phyloP scores from a whole-genome alignment of 2,329 filamentous ascomycete genomes.

The Leptographium flavum region DNA sequence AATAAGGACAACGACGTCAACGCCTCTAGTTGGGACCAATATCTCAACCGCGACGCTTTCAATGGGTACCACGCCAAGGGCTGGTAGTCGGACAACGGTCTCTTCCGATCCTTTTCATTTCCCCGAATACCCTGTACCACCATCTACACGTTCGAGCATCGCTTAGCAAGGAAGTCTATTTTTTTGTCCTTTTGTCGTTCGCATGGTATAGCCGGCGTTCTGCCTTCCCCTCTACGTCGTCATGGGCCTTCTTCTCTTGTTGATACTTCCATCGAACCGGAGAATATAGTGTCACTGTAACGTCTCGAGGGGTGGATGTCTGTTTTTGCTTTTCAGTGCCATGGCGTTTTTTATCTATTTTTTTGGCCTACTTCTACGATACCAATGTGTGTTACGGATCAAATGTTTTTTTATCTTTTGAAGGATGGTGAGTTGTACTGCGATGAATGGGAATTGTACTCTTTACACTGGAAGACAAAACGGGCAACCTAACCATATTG shows the following conservation, averaged over 20 bases:
- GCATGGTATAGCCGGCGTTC: not conserved
- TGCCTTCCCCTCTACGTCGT: not conserved
- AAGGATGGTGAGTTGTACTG: not conserved
- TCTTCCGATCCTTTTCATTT: not conserved
- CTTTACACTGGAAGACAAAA: conserved; percentile 1
- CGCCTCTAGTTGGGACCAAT: conserved; percentile 69
- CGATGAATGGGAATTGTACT: not conserved
- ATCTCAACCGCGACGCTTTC: conserved; percentile 65
- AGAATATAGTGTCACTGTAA: no score
- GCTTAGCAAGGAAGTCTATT: not conserved
- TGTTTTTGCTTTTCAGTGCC: not conserved
- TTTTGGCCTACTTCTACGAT: not conserved
- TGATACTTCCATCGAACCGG: not conserved
- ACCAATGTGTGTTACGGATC: conserved; percentile 1
- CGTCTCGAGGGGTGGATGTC: no score
- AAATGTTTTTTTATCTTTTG: not conserved
- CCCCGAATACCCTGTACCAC: not conserved
- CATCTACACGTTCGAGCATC: not conserved
- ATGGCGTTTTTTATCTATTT: not conserved
- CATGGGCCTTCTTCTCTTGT: not conserved
- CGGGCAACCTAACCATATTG: not conserved
- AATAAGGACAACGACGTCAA: conserved; percentile 47
- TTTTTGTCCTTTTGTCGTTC: not conserved
- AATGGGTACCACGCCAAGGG: conserved; percentile 75
- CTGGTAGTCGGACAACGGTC: conserved; percentile 42